phyloP scores from a whole-genome alignment of 2,329 filamentous ascomycete species.

The Pseudogymnoascus sp. region DNA sequence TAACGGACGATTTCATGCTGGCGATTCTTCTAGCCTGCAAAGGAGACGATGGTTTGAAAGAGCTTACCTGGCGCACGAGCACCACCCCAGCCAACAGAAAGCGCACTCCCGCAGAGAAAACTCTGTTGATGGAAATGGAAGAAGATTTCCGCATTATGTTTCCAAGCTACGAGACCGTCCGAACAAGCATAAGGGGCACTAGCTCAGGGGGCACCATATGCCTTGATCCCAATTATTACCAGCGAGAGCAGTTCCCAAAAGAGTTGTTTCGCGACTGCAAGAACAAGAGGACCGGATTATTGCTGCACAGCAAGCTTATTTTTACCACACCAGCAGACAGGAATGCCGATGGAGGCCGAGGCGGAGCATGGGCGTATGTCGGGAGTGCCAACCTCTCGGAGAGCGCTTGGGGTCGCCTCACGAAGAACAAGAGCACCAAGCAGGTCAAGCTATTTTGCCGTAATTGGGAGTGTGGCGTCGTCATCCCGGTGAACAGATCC shows the following conservation, averaged over 20 bases:
- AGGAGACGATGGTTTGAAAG: conserved; percentile 40
- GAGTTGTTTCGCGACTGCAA: conserved; percentile 66
- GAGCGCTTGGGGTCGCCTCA: conserved; percentile 82
- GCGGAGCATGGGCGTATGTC: conserved; percentile 67
- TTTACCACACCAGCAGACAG: conserved; percentile 34
- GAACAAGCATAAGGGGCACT: conserved; percentile 53
- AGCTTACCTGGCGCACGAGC: conserved; percentile 32
- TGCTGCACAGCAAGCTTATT: conserved; percentile 83
- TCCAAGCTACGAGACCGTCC: conserved; percentile 64
- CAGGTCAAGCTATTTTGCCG: conserved; percentile 69
- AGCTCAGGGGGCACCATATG: conserved; percentile 75
- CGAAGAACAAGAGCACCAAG: conserved; percentile 59
- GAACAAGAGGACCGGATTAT: conserved; percentile 59
- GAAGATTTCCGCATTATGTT: conserved; percentile 68
- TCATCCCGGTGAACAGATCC: conserved; percentile 49
- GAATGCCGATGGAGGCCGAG: conserved; percentile 21
- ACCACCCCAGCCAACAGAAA: conserved; percentile 15
- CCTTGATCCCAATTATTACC: conserved; percentile 65
- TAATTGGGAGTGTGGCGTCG: conserved; percentile 93
- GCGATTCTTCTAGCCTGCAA: conserved; percentile 50
- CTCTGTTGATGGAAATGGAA: conserved; percentile 25
- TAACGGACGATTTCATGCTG: conserved; percentile 60
- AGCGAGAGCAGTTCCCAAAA: conserved; percentile 59
- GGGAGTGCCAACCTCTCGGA: conserved; percentile 90
- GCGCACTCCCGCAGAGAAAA: conserved; percentile 16